Base-by-base conservation (phyloP, 225 moss, liverwort and hornwort genomes). In the Bryum argenteum region DNA sequence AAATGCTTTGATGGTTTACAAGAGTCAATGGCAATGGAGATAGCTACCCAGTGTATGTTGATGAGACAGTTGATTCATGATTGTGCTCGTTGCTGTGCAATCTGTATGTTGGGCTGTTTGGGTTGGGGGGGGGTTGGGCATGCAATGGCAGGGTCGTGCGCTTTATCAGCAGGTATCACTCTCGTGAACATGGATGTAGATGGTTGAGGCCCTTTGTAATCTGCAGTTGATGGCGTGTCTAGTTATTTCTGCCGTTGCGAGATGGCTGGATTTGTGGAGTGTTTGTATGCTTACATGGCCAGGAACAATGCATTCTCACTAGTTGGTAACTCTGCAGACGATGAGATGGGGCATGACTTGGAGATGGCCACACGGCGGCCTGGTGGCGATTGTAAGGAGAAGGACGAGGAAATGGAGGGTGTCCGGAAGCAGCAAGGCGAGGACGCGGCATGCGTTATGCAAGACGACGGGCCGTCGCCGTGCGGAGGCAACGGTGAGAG, bases 261-360 rank as follows among this genome's bases (percentile, higher is more conserved):
- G 4, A 26, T 26, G 26, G 26, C 2, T 26, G 4, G 26, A 26
- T 26, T 26, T 26, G 2, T 26, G 26, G 26, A 26, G 26, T 26
- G 26, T 26, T 26, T 26, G 26, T 26, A 26, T 4, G 26, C 26
- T 2, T 26, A 2, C 26, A 26, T 26, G 8, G 57, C 11, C 11
- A 11, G 19, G 9, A 13, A 9, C 39, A 21, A 6, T 12, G 51
- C n/a, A 28, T 58, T 70, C 67, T 82, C 59, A 78, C 52, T 3
- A 1, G 8, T 53, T 2, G 9, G 14, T 33, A 45, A 6, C 39
- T 54, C 72, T 54, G 54, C 86, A 96, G 92, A 93, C 59, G 73
- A 74, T 51, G 84, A 88, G 66, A 96, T 96, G 95, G 96, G 96
- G 9, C 96, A 96, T 28, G 93, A 96, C 62, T 70, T 93, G 62